These are phyloP conservation scores for Erucastrum elatum DNA, from an alignment of 345 rosid genomes.

Conservation along the genomic window DNA sequence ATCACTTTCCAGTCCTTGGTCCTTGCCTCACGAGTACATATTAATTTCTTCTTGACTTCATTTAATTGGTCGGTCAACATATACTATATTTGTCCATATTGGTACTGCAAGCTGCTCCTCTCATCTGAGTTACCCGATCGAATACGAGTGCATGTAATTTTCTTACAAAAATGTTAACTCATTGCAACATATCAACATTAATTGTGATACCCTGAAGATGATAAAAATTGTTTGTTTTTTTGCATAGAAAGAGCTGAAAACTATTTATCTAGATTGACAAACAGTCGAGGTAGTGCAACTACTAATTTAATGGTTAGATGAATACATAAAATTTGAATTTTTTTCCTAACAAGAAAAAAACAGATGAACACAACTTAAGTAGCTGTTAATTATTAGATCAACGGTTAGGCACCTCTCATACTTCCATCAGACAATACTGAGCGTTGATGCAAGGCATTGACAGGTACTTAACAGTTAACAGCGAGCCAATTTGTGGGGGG, in stretches of 20 bases:
- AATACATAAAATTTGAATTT: neutral
- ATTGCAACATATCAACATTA: neutral
- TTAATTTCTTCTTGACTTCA: constrained; percentile 6
- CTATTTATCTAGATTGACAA: neutral
- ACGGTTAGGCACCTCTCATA: constrained; percentile 12
- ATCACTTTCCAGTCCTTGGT: constrained; percentile 5
- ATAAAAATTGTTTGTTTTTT: neutral
- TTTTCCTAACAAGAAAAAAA: neutral
- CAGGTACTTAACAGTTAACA: neutral
- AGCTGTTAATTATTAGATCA: constrained; percentile 11
- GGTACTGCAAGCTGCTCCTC: neutral
- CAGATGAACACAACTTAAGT: neutral
- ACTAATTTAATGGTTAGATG: neutral
- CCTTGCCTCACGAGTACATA: constrained; percentile 13
- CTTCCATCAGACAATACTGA: neutral
- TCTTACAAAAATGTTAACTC: neutral
- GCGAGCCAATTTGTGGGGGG: constrained; percentile 8
- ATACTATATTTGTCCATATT: neutral
- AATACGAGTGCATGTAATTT: neutral
- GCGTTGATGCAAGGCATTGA: constrained; percentile 11
- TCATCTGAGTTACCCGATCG: neutral
- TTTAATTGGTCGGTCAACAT: neutral
- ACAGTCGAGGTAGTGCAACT: neutral
- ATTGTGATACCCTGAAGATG: neutral
- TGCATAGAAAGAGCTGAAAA: neutral